A percentile compares a stretch with the other conserved stretches of the same genome.
Conservation (phyloP, 108 stramenopile species). For the Skeletonema potamos region DNA sequence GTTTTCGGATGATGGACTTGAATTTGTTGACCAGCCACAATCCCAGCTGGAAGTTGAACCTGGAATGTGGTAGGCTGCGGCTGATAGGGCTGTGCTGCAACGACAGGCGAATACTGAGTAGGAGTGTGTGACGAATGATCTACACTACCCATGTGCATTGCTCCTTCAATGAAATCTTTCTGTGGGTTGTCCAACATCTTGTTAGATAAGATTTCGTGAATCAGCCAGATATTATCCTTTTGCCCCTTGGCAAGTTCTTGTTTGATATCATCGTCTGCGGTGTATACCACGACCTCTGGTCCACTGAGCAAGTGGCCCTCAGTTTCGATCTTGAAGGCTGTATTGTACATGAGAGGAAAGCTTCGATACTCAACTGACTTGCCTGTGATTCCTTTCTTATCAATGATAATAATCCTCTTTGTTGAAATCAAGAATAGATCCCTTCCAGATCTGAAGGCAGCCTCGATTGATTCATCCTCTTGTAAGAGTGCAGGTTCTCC, state of each 20-base stretch:
- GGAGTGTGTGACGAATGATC: neutral
- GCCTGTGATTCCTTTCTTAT: constrained; percentile 64
- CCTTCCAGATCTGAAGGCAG: constrained; percentile 56
- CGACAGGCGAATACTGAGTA: neutral
- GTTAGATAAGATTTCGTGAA: constrained; percentile 37
- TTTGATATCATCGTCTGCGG: constrained; percentile 27
- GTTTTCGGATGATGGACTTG: constrained; percentile 2
- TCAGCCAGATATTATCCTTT: constrained; percentile 41
- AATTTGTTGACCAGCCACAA: constrained; percentile 1
- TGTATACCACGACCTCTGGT: constrained; percentile 45
- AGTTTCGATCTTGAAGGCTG: constrained; percentile 60
- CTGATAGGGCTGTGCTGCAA: neutral
- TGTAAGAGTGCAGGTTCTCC: constrained; percentile 54
- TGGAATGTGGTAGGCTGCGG: neutral
- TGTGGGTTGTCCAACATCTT: constrained; percentile 28
- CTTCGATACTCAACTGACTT: constrained; percentile 62
- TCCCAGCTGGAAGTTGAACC: constrained; percentile 1
- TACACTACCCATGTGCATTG: neutral
- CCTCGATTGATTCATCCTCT: constrained; percentile 54
- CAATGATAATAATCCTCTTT: constrained; percentile 54
- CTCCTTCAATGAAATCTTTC: constrained; percentile 12
- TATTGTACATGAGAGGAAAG: constrained; percentile 53
- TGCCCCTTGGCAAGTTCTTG: constrained; percentile 44
- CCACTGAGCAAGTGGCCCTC: constrained; percentile 52
- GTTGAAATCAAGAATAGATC: constrained; percentile 60